Evolutionary conservation across 2,329 filamentous ascomycete species (phyloP), one percentile per base, ranked within the genome.

Genomic region (Aphanocladium album): DNA sequence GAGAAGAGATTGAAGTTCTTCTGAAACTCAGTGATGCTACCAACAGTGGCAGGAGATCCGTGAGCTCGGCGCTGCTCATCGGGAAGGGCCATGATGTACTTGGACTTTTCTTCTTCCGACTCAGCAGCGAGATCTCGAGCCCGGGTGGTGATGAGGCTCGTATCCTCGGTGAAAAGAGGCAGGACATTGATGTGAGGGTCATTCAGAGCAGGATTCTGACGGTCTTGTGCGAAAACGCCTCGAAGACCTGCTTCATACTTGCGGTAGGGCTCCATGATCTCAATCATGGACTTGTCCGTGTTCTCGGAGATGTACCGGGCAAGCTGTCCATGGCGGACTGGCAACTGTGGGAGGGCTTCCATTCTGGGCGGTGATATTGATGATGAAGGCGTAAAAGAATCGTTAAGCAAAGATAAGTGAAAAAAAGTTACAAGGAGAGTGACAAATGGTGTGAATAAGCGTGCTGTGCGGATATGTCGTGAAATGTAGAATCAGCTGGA

Each of bases 1-100:
- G 88, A 91, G 70, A 96, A 96, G 62, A 96, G 71, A 62, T 83
- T 83, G 74, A 96, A 93, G 73, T 95, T 93, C 53, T 84, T 83
- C 70, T 87, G 85, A 67, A 95, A 96, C 33, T 90, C 86, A 52
- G 83, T 80, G 50, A 95, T 70, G 14, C 82, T 82, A 25, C 79
- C 71, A 0, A 93, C 90, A 4, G 89, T 82, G 2, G 91, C 90
- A 3, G 84, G 84, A 1, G 86, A 82, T 5, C 84, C 87, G 69
- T 84, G 75, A 0, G 77, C 67, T 53, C 85, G 86, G 39, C 91
- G 86, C 55, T 87, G 80, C 3, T 84, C 77, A 0, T 82, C 74
- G 0, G 82, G 79, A 30, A 92, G 79, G 6, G 83, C 71, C 88
- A 92, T 90, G 70, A 92, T 83, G 68, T 90, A 91, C 67, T 74